Evolutionary conservation across 805 yeast species (phyloP).

Genomic region (Jamesozyma rosinii): DNA sequence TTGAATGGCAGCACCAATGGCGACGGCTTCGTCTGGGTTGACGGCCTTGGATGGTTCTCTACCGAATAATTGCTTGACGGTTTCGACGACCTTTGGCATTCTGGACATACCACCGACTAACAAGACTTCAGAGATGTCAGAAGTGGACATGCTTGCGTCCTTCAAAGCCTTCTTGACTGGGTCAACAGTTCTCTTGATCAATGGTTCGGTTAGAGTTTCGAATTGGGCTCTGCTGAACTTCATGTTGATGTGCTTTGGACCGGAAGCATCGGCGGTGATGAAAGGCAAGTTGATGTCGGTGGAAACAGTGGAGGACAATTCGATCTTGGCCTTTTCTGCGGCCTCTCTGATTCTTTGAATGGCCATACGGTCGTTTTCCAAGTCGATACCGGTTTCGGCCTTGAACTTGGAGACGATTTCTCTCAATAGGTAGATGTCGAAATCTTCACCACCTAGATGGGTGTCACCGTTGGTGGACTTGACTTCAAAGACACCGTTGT

Average conservation of each 20-base stretch:
- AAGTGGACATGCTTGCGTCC: conserved; percentile 60
- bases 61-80: conserved; percentile 65
- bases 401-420: conserved; percentile 72
- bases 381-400: conserved; percentile 54
- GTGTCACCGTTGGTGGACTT: conserved; percentile 93
- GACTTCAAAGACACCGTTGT: conserved; percentile 96
- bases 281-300: conserved; percentile 70
- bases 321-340: conserved; percentile 74
- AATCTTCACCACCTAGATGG: conserved; percentile 83
- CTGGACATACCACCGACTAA: conserved; percentile 86
- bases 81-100: conserved; percentile 72
- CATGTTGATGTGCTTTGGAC: conserved; percentile 59
- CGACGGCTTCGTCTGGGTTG: conserved; percentile 91
- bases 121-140: conserved; percentile 67
- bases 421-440: conserved; percentile 79
- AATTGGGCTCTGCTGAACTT: conserved; percentile 63
- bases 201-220: conserved; percentile 57
- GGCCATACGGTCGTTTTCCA: conserved; percentile 51
- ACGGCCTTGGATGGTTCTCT: conserved; percentile 83
- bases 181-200: conserved; percentile 61
- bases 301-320: conserved; percentile 57
- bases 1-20: conserved; percentile 95
- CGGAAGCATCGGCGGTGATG: conserved; percentile 72
- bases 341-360: conserved; percentile 80
- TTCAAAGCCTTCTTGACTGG: conserved; percentile 71